Percentiles rank a stretch among this genome's conserved stretches.
These are phyloP conservation scores for Tripterygium wilfordii DNA, from an alignment of 177 flowering plant genomes.

Conservation along the genomic window DNA sequence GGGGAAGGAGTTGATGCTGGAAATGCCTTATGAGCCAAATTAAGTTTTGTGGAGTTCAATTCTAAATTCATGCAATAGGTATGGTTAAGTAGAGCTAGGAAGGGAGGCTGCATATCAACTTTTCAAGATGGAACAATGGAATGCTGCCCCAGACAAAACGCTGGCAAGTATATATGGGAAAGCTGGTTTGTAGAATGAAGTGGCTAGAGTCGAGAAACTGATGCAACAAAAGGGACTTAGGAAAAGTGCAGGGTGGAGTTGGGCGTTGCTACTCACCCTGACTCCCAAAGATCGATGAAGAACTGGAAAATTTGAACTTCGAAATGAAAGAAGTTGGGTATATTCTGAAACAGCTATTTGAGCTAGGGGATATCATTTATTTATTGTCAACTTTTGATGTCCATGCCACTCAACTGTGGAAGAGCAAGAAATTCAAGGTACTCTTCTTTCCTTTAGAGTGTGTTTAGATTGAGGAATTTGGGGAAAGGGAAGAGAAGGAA, in stretches of 20 bases:
- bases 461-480: too few relatives aligned
- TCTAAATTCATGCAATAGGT: slow-evolving; percentile 32
- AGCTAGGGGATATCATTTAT: too few relatives aligned
- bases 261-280: slow-evolving; percentile 22
- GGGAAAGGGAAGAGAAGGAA: too few relatives aligned
- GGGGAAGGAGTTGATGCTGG: slow-evolving; percentile 36
- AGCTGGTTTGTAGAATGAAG: slow-evolving; percentile 34
- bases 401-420: too few relatives aligned
- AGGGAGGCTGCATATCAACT: slow-evolving; percentile 31
- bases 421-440: too few relatives aligned
- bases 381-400: too few relatives aligned
- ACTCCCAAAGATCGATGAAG: slow-evolving; percentile 13
- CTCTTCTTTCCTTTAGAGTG: too few relatives aligned
- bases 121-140: slow-evolving; percentile 20
- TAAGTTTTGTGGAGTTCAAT: slow-evolving; percentile 38
- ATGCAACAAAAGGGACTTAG: slow-evolving; percentile 26
- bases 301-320: slow-evolving; percentile 14
- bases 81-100: slow-evolving; percentile 34
- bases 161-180: slow-evolving; percentile 33
- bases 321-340: slow-evolving; percentile 14
- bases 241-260: slow-evolving; percentile 33
- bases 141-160: slow-evolving; percentile 28
- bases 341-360: neutral
- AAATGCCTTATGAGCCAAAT: slow-evolving; percentile 37
- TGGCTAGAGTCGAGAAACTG: slow-evolving; percentile 17